phyloP scores from a whole-genome alignment of 1,284 basidiomycete species.

The Phlebopus sp. region DNA sequence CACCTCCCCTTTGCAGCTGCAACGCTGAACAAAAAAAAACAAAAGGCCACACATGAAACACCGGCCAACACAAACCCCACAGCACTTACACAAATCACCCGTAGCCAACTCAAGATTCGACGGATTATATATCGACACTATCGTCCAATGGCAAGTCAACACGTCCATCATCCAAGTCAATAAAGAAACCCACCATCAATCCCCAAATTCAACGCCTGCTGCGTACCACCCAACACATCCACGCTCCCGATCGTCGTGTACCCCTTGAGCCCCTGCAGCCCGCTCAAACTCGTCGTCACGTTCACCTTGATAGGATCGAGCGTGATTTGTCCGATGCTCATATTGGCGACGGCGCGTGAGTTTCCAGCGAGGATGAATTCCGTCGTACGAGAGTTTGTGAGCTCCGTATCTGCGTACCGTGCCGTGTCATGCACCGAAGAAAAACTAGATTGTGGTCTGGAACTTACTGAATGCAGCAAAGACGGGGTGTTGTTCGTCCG shows the following conservation, averaged over 20 bases:
- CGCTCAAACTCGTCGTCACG: slow-evolving; percentile 64
- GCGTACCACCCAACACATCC: slow-evolving; percentile 69
- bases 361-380: slow-evolving; percentile 63
- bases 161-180: not conserved
- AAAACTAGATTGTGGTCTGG: not conserved
- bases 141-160: slow-evolving; percentile 4
- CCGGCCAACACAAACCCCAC: not conserved
- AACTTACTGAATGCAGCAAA: slow-evolving; percentile 60
- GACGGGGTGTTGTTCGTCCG: slow-evolving; percentile 45
- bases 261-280: slow-evolving; percentile 61
- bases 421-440: slow-evolving; percentile 3
- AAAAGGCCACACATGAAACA: slow-evolving; percentile 5
- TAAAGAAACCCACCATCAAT: slow-evolving; percentile 46
- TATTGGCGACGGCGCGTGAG: slow-evolving; percentile 63
- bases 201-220: slow-evolving; percentile 56
- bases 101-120: slow-evolving; percentile 63
- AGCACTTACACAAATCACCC: slow-evolving; percentile 55
- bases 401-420: slow-evolving; percentile 43
- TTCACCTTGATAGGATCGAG: slow-evolving; percentile 77
- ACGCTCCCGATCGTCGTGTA: slow-evolving; percentile 60
- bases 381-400: slow-evolving; percentile 45
- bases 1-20: slow-evolving; percentile 53
- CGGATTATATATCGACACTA: slow-evolving; percentile 69
- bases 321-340: slow-evolving; percentile 65
- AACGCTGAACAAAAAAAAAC: slow-evolving; percentile 43